Conservation (phyloP, 345 rosid genomes). For the Boechera stricta region DNA sequence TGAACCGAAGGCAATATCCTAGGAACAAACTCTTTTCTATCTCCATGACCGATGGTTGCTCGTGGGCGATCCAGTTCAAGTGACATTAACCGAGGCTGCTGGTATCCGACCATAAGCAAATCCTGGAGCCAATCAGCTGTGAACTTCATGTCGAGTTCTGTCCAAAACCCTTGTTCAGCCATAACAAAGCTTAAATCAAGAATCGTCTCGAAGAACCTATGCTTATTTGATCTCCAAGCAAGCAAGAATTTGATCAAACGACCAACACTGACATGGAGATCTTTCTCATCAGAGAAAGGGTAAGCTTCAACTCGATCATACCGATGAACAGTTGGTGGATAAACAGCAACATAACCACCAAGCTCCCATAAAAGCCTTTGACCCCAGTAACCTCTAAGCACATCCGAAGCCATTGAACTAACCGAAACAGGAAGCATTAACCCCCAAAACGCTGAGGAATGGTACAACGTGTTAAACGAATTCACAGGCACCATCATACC, state of each 20-base stretch:
- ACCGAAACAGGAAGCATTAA: slow-evolving; percentile 97
- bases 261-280: slow-evolving; percentile 94
- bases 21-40: slow-evolving; percentile 82
- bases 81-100: slow-evolving; percentile 93
- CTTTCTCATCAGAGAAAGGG: slow-evolving; percentile 93
- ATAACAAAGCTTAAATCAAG: slow-evolving; percentile 84
- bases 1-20: slow-evolving; percentile 83
- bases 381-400: slow-evolving; percentile 93
- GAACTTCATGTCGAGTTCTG: slow-evolving; percentile 75
- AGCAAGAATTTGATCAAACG: slow-evolving; percentile 80
- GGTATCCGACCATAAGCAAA: slow-evolving; percentile 87
- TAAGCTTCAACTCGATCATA: slow-evolving; percentile 80
- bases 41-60: slow-evolving; percentile 88
- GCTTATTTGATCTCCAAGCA: slow-evolving; percentile 86
- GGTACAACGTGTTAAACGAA: slow-evolving; percentile 87
- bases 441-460: slow-evolving; percentile 95
- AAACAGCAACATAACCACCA: slow-evolving; percentile 87
- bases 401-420: slow-evolving; percentile 96
- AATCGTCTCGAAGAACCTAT: slow-evolving; percentile 81
- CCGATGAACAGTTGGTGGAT: slow-evolving; percentile 89
- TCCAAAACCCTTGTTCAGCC: slow-evolving; percentile 97
- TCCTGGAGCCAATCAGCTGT: slow-evolving; percentile 98
- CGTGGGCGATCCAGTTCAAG: slow-evolving; percentile 81
- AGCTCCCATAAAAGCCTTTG: slow-evolving; percentile 97
- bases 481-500: slow-evolving; percentile 92